Conservation (phyloP, 441 rosid genomes). For the California macrophylla region DNA sequence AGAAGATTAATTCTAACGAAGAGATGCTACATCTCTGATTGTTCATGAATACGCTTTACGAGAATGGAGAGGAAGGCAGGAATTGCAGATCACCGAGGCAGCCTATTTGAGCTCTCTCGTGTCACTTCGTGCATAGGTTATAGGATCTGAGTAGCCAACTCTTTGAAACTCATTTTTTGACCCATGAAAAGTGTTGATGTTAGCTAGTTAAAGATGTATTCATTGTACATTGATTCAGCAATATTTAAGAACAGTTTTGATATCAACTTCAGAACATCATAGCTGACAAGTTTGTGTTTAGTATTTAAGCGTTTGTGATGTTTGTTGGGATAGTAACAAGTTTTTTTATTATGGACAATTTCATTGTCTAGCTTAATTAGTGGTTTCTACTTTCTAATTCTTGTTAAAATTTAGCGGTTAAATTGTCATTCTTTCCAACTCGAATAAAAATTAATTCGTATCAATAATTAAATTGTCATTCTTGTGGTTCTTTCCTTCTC, state of each 20-base stretch:
- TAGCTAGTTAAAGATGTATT: slow-evolving; percentile 18
- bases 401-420: too few species aligned
- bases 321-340: too few species aligned
- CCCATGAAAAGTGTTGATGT: slow-evolving; percentile 14
- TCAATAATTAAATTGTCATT: too few species aligned
- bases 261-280: too few species aligned
- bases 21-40: slow-evolving; percentile 3
- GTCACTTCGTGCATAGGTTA: slow-evolving; percentile 1
- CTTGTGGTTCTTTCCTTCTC: too few species aligned
- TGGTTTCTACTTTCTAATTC: too few species aligned
- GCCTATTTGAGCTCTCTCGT: slow-evolving; percentile 6
- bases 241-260: slow-evolving; percentile 24
- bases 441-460: too few species aligned
- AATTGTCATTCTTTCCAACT: too few species aligned
- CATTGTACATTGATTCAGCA: slow-evolving; percentile 28
- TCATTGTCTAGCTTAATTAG: too few species aligned
- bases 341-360: too few species aligned
- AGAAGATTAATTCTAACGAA: slow-evolving; percentile 16
- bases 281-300: too few species aligned
- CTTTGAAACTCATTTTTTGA: slow-evolving; percentile 19
- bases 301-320: too few species aligned
- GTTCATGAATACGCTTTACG: background rate
- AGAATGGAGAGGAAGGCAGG: background rate
- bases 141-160: slow-evolving; percentile 9
- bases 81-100: slow-evolving; percentile 5